Percentiles rank a stretch among this genome's conserved stretches.
These are phyloP conservation scores for Sugiyamaella smithiae DNA, from an alignment of 805 yeast genomes.

Conservation along the genomic window DNA sequence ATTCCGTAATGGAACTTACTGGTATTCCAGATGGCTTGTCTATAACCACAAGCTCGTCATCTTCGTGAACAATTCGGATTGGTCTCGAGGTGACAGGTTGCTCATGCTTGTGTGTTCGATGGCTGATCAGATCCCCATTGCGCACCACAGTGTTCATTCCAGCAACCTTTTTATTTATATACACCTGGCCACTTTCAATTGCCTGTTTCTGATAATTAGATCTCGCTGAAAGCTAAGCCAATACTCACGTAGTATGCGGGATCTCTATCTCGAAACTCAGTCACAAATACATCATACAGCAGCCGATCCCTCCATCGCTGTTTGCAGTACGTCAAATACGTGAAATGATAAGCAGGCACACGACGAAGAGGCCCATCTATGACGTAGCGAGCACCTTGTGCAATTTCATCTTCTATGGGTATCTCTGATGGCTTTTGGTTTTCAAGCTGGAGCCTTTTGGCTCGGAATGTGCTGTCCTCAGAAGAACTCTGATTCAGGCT, in stretches of 20 bases:
- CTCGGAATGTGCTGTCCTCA: slow-evolving; percentile 18
- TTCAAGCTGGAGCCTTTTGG: slow-evolving; percentile 14
- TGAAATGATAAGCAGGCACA: slow-evolving; percentile 82
- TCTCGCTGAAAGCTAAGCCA: too few species aligned
- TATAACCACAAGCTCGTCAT: slow-evolving; percentile 74
- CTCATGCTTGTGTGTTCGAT: slow-evolving; percentile 86
- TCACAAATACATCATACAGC: slow-evolving; percentile 72
- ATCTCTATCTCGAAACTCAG: slow-evolving; percentile 81
- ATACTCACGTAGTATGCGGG: slow-evolving; percentile 55
- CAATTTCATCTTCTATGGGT: slow-evolving; percentile 32
- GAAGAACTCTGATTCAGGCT: neutral
- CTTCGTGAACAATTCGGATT: slow-evolving; percentile 69
- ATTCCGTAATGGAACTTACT: too few species aligned
- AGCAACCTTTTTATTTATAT: slow-evolving; percentile 66
- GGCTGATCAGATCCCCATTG: slow-evolving; percentile 84
- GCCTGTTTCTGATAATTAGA: slow-evolving; percentile 35
- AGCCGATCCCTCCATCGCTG: slow-evolving; percentile 86
- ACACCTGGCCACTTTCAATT: slow-evolving; percentile 74
- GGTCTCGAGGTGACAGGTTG: slow-evolving; percentile 69
- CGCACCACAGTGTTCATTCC: slow-evolving; percentile 59
- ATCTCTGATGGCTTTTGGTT: slow-evolving; percentile 13
- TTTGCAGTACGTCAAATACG: slow-evolving; percentile 89
- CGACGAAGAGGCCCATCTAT: slow-evolving; percentile 52
- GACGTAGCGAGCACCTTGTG: slow-evolving; percentile 36
- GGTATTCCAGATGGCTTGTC: slow-evolving; percentile 97